These are phyloP conservation scores for Heterobasidion irregulare DNA, from an alignment of 1,284 basidiomycete species.

Conservation along the genomic window DNA sequence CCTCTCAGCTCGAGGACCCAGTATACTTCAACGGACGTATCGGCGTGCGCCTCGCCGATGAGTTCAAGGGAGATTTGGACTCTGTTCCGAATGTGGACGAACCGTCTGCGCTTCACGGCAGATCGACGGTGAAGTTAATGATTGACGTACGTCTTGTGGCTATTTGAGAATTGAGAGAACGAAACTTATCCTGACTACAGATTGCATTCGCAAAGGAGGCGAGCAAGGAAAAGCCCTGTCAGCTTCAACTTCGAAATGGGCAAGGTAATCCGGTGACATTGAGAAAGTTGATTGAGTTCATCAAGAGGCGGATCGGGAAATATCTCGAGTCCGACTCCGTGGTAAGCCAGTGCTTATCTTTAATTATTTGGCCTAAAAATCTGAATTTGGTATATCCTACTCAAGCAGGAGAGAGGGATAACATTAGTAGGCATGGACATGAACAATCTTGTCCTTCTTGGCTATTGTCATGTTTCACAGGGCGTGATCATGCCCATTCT, in stretches of 20 bases:
- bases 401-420: no score
- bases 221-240: neutral
- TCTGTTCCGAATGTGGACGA: neutral
- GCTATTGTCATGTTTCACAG: neutral
- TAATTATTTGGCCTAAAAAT: no score
- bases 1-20: no score
- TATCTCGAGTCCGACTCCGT: neutral
- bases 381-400: no score
- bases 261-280: neutral
- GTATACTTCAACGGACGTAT: neutral
- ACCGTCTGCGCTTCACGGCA: neutral
- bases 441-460: neutral
- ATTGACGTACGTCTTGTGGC: neutral
- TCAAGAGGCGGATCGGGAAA: neutral
- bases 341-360: no score
- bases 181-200: no score
- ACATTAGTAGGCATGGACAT: neutral
- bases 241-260: neutral
- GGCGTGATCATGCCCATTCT: neutral
- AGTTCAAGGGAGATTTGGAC: neutral
- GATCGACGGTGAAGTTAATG: neutral
- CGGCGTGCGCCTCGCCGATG: neutral
- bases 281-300: neutral
- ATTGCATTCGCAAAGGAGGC: no score
- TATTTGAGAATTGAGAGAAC: neutral